These are phyloP conservation scores for Balansia obtecta DNA, from an alignment of 2,329 filamentous ascomycete species.

Conservation along the genomic window DNA sequence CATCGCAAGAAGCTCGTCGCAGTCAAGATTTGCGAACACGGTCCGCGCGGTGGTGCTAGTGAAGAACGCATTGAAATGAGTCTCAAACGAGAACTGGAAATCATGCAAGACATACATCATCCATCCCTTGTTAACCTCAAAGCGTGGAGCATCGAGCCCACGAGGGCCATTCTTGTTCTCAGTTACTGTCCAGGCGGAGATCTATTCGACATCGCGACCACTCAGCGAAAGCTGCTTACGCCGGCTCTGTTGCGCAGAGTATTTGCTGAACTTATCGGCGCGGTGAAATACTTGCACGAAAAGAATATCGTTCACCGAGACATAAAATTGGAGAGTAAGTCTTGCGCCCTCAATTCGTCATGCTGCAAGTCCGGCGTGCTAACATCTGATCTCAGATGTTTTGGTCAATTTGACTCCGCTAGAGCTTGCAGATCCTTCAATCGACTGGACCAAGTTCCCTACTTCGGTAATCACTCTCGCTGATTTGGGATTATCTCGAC, in stretches of 20 bases:
- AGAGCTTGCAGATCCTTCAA: constrained; percentile 49
- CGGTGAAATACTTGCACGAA: constrained; percentile 74
- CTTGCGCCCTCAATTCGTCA: background rate
- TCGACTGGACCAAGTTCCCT: constrained; percentile 64
- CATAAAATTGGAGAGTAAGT: constrained; percentile 89
- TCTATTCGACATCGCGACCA: constrained; percentile 80
- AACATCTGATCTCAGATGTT: constrained; percentile 49
- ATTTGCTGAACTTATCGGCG: constrained; percentile 78
- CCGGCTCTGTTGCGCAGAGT: constrained; percentile 66
- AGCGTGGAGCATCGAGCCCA: constrained; percentile 77
- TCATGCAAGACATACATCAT: constrained; percentile 78
- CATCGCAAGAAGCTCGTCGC: constrained; percentile 76
- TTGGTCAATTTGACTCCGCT: constrained; percentile 70
- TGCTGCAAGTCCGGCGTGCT: background rate
- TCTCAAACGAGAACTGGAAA: constrained; percentile 86
- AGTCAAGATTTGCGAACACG: constrained; percentile 91
- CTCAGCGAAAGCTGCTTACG: constrained; percentile 54
- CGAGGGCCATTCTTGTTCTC: constrained; percentile 71
- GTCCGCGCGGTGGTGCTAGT: constrained; percentile 83
- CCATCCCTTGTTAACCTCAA: constrained; percentile 85
- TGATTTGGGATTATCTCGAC: constrained; percentile 79
- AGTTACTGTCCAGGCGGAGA: constrained; percentile 92
- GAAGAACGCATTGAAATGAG: constrained; percentile 90
- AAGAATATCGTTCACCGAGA: constrained; percentile 87
- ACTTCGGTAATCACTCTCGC: constrained; percentile 79